phyloP scores from a whole-genome alignment of 2,329 filamentous ascomycete species.

The Colletotrichum sidae region DNA sequence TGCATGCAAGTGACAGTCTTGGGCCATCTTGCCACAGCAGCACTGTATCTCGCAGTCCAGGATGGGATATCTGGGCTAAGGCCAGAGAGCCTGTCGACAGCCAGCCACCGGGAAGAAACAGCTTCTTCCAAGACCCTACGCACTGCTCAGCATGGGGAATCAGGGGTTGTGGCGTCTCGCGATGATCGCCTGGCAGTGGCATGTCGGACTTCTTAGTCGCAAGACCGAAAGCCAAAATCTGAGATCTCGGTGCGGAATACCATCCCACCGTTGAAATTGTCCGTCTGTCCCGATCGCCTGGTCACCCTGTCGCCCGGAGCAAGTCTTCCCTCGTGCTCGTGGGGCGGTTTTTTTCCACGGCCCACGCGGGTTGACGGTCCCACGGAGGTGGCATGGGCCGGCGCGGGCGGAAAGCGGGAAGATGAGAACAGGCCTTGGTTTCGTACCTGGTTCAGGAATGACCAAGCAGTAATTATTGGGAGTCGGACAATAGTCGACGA shows the following conservation, averaged over 20 bases:
- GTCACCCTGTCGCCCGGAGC: constrained; percentile 11
- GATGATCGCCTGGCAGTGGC: background rate
- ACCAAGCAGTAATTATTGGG: too few species aligned
- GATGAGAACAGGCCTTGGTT: constrained; percentile 7
- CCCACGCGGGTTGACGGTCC: constrained; percentile 30
- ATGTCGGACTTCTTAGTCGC: constrained; percentile 7
- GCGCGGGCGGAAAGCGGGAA: constrained; percentile 2
- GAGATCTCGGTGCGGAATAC: constrained; percentile 21
- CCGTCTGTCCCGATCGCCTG: constrained; percentile 29
- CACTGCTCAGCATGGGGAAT: constrained; percentile 29
- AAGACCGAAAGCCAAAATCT: constrained; percentile 16
- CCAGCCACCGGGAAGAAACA: background rate
- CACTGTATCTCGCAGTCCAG: too few species aligned
- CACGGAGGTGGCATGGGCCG: constrained; percentile 10
- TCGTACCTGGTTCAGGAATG: background rate
- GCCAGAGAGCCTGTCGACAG: constrained; percentile 8
- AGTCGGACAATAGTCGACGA: too few species aligned
- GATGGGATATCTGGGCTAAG: background rate
- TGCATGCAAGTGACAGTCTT: constrained; percentile 13
- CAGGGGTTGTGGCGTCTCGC: constrained; percentile 27
- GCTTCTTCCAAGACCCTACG: constrained; percentile 28
- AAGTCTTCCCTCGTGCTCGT: background rate
- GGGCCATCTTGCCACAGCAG: background rate
- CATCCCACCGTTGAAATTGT: constrained; percentile 18
- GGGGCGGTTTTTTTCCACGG: constrained; percentile 19